Conservation (phyloP, 345 rosid species). For the Populus alba region DNA sequence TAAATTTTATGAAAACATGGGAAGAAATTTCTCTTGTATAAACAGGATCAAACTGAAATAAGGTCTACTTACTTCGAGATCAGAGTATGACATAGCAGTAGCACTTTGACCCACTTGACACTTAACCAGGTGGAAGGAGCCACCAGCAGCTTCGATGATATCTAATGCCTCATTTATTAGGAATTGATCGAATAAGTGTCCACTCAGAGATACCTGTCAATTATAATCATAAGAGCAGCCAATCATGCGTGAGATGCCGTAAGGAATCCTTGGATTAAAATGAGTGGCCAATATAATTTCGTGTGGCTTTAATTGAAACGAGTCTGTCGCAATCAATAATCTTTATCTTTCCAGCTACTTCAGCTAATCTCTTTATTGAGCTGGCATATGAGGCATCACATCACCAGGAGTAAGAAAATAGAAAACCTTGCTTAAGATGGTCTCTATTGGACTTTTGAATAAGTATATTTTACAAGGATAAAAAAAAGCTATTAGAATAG, state of each 20-base stretch:
- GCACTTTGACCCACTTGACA: constrained; percentile 86
- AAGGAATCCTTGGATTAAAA: neutral
- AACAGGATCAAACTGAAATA: neutral
- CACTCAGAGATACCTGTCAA: constrained; percentile 83
- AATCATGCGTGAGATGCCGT: constrained; percentile 8
- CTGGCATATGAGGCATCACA: neutral
- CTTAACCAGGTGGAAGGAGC: constrained; percentile 81
- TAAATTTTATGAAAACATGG: neutral
- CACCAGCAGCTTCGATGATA: constrained; percentile 82
- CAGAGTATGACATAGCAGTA: constrained; percentile 68
- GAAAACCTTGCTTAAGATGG: neutral
- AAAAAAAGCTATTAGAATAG: neutral
- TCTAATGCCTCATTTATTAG: constrained; percentile 94
- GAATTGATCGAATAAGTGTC: constrained; percentile 87
- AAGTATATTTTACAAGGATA: neutral
- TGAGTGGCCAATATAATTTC: neutral
- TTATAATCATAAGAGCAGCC: constrained; percentile 17
- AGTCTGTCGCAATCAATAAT: neutral
- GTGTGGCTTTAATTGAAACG: neutral
- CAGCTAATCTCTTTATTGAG: neutral
- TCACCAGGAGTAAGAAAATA: neutral
- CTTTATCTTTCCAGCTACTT: neutral
- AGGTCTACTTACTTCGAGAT: constrained; percentile 67
- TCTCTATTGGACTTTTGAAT: neutral
- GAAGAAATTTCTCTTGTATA: neutral